Percentiles rank a stretch among this genome's conserved stretches.
Conservation (phyloP, 148 eudicot genomes). For the Camellia granthamiana region DNA sequence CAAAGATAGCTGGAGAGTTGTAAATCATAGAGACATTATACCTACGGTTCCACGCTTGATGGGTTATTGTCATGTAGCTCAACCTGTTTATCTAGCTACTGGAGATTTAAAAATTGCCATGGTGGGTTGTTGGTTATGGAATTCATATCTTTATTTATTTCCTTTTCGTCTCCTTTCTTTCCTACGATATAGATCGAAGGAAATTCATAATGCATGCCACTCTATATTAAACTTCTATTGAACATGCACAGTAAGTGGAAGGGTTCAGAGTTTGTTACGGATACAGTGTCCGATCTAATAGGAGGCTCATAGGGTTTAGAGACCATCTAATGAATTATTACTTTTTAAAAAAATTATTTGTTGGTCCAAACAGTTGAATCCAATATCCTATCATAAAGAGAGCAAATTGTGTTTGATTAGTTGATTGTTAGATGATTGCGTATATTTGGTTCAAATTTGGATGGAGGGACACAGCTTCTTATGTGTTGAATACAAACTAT, state of each 20-base stretch:
- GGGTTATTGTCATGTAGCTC: slow-evolving; percentile 99
- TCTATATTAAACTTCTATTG: background rate
- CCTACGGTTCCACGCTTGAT: slow-evolving; percentile 98
- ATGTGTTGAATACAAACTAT: slow-evolving; percentile 7
- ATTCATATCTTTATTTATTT: slow-evolving; percentile 7
- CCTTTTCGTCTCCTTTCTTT: background rate
- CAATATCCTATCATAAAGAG: background rate
- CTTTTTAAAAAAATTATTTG: too few relatives aligned
- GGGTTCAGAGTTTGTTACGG: background rate
- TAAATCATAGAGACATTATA: slow-evolving; percentile 95
- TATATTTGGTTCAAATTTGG: background rate
- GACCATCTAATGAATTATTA: background rate
- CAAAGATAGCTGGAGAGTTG: slow-evolving; percentile 96
- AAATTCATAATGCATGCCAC: background rate
- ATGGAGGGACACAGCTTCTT: background rate
- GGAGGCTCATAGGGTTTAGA: background rate
- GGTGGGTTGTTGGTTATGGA: slow-evolving; percentile 40
- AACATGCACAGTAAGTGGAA: background rate
- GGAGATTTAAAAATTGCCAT: slow-evolving; percentile 39
- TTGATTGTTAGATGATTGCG: background rate
- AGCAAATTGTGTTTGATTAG: slow-evolving; percentile 3
- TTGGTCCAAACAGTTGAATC: background rate
- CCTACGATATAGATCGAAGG: background rate
- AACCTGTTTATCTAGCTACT: slow-evolving; percentile 80
- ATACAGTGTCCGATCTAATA: background rate